phyloP scores from a whole-genome alignment of 1,139 yeast species.

The Candida labiduridarum region DNA sequence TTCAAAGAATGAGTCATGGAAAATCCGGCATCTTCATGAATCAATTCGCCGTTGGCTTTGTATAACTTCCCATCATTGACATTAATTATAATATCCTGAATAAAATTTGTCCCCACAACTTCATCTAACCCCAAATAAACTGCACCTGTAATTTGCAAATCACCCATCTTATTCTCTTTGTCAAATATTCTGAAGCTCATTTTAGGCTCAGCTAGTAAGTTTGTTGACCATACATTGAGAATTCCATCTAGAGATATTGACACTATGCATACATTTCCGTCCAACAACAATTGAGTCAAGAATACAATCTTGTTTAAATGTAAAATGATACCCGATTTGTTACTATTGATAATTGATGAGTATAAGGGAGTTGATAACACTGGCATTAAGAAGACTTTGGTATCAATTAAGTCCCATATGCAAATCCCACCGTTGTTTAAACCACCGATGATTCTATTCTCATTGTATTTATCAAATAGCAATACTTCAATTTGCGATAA shows the following conservation, averaged over 20 bases:
- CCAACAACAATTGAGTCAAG: conserved; percentile 21
- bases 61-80: conserved; percentile 12
- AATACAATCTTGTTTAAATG: conserved; percentile 13
- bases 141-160: conserved; percentile 4
- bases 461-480: conserved; percentile 34
- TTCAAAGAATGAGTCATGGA: conserved; percentile 6
- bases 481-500: conserved; percentile 47
- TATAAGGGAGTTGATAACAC: conserved; percentile 21
- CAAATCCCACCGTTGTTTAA: conserved; percentile 38
- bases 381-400: conserved; percentile 21
- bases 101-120: conserved; percentile 9
- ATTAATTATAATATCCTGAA: conserved; percentile 7
- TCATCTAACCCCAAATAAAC: conserved; percentile 10
- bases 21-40: conserved; percentile 7
- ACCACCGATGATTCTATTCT: conserved; percentile 39
- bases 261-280: conserved; percentile 30
- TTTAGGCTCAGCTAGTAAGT: conserved; percentile 36
- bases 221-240: conserved; percentile 45
- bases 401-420: conserved; percentile 37
- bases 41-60: background rate
- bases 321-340: background rate
- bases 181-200: conserved; percentile 20
- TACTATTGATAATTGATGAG: conserved; percentile 4
- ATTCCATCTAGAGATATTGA: conserved; percentile 39
- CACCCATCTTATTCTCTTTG: background rate